phyloP scores from a whole-genome alignment of 176 grass and related monocot genomes.

The Carex kokanica region DNA sequence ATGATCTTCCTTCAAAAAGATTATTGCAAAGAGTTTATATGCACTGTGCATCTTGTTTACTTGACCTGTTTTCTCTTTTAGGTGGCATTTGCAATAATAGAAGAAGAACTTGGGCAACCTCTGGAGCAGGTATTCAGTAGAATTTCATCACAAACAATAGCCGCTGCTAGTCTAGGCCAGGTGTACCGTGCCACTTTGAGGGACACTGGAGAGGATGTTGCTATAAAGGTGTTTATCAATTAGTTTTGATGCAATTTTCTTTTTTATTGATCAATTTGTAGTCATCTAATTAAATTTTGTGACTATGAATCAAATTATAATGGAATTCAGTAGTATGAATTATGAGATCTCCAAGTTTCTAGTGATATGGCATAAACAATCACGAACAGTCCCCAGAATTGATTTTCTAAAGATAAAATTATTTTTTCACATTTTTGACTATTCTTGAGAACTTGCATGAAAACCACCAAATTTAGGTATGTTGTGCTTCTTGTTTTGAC shows the following conservation, averaged over 20 bases:
- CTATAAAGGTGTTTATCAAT: slow-evolving; percentile 68
- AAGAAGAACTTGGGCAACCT: slow-evolving; percentile 86
- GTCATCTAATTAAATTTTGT: slow-evolving; percentile 16
- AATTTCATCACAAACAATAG: slow-evolving; percentile 93
- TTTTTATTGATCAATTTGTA: slow-evolving; percentile 15
- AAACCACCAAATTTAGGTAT: background rate
- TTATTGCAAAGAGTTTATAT: slow-evolving; percentile 1
- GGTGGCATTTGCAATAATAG: slow-evolving; percentile 93
- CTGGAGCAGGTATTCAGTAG: slow-evolving; percentile 75
- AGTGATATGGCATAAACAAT: background rate
- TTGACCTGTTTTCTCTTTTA: slow-evolving; percentile 27
- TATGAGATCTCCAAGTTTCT: background rate
- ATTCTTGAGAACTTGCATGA: background rate
- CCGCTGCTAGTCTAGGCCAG: slow-evolving; percentile 97
- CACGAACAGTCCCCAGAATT: background rate
- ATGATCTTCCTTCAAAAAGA: slow-evolving; percentile 4
- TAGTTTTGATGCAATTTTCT: slow-evolving; percentile 1
- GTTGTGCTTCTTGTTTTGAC: background rate
- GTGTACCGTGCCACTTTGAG: slow-evolving; percentile 93
- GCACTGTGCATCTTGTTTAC: background rate
- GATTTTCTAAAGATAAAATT: slow-evolving; percentile 8
- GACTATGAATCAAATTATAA: slow-evolving; percentile 1
- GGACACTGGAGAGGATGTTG: slow-evolving; percentile 93
- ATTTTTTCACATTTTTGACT: background rate
- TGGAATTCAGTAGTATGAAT: background rate